Evolutionary conservation across 345 rosid genomes (phyloP).

Genomic region (Atalantia buxifolia): DNA sequence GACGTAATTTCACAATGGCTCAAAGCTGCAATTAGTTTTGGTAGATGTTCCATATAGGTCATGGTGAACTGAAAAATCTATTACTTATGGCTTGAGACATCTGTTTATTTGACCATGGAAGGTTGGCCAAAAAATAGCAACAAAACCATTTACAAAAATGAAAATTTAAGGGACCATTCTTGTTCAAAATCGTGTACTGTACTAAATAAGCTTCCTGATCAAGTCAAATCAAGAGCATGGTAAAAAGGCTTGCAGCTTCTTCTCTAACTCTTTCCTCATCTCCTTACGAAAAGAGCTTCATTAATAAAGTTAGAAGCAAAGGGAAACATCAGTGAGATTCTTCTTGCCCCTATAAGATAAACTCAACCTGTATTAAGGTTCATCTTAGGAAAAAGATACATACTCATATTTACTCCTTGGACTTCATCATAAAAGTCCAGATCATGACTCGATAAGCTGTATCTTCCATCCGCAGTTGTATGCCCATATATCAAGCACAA

Average conservation of each 20-base stretch:
- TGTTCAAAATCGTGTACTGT: neutral
- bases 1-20: neutral
- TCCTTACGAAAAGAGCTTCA: neutral
- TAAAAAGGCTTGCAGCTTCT: neutral
- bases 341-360: neutral
- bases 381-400: slow-evolving; percentile 16
- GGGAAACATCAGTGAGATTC: neutral
- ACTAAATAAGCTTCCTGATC: neutral
- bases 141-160: neutral
- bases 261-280: neutral
- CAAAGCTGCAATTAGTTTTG: neutral
- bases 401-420: slow-evolving; percentile 50
- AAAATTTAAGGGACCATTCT: neutral
- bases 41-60: neutral
- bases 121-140: neutral
- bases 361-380: neutral
- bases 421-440: slow-evolving; percentile 65
- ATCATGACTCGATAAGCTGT: slow-evolving; percentile 88
- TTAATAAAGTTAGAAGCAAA: too few species aligned
- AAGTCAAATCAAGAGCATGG: neutral
- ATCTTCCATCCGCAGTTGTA: slow-evolving; percentile 85
- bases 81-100: neutral
- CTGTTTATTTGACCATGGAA: neutral
- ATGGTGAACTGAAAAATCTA: neutral
- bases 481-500: slow-evolving; percentile 74